These are phyloP conservation scores for Cercospora beticola DNA, from an alignment of 2,329 filamentous ascomycete species.

Conservation along the genomic window DNA sequence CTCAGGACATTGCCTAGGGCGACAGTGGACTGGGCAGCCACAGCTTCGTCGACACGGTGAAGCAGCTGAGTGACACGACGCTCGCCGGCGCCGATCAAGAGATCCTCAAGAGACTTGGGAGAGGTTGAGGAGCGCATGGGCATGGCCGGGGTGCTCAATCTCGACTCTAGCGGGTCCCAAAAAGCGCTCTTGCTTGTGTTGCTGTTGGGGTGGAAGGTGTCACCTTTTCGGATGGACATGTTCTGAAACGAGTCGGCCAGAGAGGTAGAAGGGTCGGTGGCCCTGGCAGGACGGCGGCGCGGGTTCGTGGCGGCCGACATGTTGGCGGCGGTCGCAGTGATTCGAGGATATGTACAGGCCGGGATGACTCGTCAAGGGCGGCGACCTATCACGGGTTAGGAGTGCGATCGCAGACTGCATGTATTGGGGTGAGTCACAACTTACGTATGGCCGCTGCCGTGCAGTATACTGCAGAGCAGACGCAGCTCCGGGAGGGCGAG, in stretches of 20 bases:
- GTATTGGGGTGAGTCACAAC: slow-evolving; percentile 22
- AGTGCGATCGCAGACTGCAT: slow-evolving; percentile 12
- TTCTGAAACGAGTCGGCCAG: slow-evolving; percentile 40
- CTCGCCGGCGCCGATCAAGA: slow-evolving; percentile 48
- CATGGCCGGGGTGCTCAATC: slow-evolving; percentile 39
- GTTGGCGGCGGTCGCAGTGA: slow-evolving; percentile 21
- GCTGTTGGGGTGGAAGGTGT: slow-evolving; percentile 50
- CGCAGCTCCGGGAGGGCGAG: not conserved
- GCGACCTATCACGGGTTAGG: slow-evolving; percentile 22
- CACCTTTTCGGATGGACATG: slow-evolving; percentile 50
- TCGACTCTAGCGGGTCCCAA: slow-evolving; percentile 39
- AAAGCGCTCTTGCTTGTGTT: slow-evolving; percentile 44
- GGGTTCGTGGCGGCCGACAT: slow-evolving; percentile 43
- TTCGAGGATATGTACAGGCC: slow-evolving; percentile 24
- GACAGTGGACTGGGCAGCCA: slow-evolving; percentile 38
- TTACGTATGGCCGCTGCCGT: not conserved
- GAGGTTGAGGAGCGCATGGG: slow-evolving; percentile 51
- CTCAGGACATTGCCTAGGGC: slow-evolving; percentile 44
- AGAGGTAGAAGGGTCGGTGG: slow-evolving; percentile 37
- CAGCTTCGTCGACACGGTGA: slow-evolving; percentile 47
- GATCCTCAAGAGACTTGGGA: slow-evolving; percentile 50
- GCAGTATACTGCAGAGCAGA: not conserved
- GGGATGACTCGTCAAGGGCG: slow-evolving; percentile 16
- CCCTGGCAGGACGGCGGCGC: slow-evolving; percentile 47
- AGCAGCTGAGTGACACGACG: slow-evolving; percentile 48